These are phyloP conservation scores for Leavenworthia alabamica DNA, from an alignment of 345 rosid genomes.

Conservation along the genomic window DNA sequence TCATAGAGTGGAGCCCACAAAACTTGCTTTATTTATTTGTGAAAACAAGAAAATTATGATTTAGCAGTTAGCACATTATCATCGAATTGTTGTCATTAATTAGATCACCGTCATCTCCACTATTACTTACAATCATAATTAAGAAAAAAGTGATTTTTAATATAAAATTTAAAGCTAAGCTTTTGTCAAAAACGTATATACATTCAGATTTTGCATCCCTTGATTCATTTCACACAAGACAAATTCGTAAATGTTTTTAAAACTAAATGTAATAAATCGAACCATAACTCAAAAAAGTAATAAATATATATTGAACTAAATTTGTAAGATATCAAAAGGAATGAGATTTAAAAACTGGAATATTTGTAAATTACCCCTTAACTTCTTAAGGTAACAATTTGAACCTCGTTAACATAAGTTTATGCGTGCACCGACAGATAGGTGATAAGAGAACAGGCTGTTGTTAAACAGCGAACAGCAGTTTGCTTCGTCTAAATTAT, in stretches of 20 bases:
- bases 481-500: background rate
- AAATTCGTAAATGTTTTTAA: background rate
- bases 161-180: no score
- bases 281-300: background rate
- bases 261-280: background rate
- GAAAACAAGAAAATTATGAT: background rate
- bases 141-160: background rate
- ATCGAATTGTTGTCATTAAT: background rate
- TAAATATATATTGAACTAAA: background rate
- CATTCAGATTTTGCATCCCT: background rate
- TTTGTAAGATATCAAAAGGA: background rate
- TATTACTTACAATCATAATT: background rate
- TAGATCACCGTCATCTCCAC: background rate
- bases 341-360: background rate
- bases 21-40: background rate
- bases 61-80: background rate
- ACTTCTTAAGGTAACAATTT: background rate
- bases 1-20: background rate
- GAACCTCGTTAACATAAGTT: background rate
- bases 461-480: conserved; percentile 22
- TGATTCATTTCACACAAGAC: background rate
- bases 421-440: conserved; percentile 18
- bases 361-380: background rate
- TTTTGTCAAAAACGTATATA: background rate
- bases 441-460: conserved; percentile 14